Evolutionary conservation across 345 rosid genomes (phyloP).

Genomic region (Lepidium didymum): DNA sequence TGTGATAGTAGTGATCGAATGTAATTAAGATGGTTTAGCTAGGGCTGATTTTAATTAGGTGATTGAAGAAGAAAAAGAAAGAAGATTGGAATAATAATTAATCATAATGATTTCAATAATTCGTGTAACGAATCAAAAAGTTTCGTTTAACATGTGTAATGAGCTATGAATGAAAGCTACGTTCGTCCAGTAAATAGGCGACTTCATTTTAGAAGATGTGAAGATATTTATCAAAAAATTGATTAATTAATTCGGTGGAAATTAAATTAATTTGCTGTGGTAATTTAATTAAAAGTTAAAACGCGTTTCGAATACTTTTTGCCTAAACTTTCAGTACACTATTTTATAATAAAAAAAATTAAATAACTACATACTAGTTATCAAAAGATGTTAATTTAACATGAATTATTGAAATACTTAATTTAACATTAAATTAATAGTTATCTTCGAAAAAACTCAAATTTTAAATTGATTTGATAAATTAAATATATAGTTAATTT

Average conservation of each 20-base stretch:
- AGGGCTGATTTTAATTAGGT: slow-evolving; percentile 9
- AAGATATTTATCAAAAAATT: slow-evolving; percentile 1
- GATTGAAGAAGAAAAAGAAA: background rate
- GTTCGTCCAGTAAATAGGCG: slow-evolving; percentile 16
- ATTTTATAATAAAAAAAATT: no score
- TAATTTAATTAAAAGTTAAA: background rate
- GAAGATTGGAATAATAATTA: slow-evolving; percentile 6
- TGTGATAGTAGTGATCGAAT: background rate
- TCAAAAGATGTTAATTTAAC: no score
- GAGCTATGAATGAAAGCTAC: slow-evolving; percentile 9
- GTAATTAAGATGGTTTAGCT: background rate
- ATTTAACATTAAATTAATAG: no score
- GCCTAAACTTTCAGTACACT: background rate
- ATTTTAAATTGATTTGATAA: no score
- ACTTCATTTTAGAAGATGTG: background rate
- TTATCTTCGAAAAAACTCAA: no score
- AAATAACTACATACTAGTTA: no score
- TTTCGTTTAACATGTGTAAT: slow-evolving; percentile 2
- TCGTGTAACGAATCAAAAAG: background rate
- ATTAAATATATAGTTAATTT: no score
- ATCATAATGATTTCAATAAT: slow-evolving; percentile 9
- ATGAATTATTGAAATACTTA: no score
- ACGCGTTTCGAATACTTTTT: background rate
- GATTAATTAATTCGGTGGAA: background rate
- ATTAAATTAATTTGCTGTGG: background rate